Evolutionary conservation across 2,329 filamentous ascomycete genomes (phyloP), one percentile per base, ranked within the genome.

Genomic region (Fusarium sp.): DNA sequence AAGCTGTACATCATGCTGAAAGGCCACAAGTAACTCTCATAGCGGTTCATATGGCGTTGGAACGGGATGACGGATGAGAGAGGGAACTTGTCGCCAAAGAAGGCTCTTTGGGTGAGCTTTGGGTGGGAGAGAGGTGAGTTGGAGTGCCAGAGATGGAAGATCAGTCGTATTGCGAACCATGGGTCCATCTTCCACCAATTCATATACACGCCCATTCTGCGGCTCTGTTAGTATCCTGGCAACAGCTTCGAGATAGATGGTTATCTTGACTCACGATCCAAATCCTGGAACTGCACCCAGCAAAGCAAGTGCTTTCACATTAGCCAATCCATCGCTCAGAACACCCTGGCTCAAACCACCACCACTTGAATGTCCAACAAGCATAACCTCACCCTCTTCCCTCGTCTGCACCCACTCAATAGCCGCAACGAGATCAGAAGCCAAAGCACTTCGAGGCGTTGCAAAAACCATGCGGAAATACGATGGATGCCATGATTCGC

Each of bases 21-120:
- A 0, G 87, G 84, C 88, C 87, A 90, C 38, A 84, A 74, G 75
- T 87, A 87, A 69, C 83, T 86, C 75, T 90, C 87, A 69, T 88
- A 90, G 8, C 83, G 81, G 32, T 82, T 83, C 65, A 87, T 80
- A 8, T 82, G 81, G 4, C 76, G 73, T 72, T 86, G 84, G 59
- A 89, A 86, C 6, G 81, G 78, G 6, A 78, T 56, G 4, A 89
- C 82, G 10, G 84, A 78, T 5, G 78, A 70, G 10, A 82, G 78
- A 1, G 85, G 83, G 52, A 85, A 86, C 20, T 78, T 70, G 0
- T 83, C 73, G 55, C 85, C 85, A 77, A 89, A 90, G 78, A 90
- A 90, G 5, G 83, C 85, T 9, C 80, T 81, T 26, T 83, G 83
- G 3, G 87, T 84, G 18, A 90, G 81, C n/a, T 77, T 75, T 0